Base-by-base conservation (phyloP, 1,284 basidiomycete genomes). In the Tranzscheliella williamsii region DNA sequence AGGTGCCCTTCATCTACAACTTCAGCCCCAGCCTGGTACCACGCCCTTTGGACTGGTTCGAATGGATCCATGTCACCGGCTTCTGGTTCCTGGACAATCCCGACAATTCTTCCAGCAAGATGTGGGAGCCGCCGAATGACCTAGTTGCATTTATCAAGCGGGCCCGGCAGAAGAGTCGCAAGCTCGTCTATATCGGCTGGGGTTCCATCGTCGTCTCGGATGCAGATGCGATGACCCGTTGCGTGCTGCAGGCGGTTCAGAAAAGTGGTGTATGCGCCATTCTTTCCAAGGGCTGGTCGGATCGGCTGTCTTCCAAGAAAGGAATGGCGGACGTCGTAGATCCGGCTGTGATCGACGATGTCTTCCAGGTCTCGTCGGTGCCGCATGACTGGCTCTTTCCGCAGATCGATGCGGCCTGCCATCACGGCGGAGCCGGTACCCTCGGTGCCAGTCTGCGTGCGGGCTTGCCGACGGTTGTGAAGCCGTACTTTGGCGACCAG, bases 161-260 rank as follows among this genome's bases (percentile, higher is more conserved):
- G 24, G 90, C 92, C 5, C 87, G 85, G 64, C 81, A 81, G 26
- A 79, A 81, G 17, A 84, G 84, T 50, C 90, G 90, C 83, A 96
- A 94, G 80, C 83, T 98, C 23, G 91, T 97, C 5, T 98, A 97
- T 80, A 92, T 98, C 64, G 94, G 94, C 21, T 98, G 96, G 76
- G 94, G 94, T n/a, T 95, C 91, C 52, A 94, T 96, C 56, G 91
- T 98, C 38, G 93, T 98, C 17, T 88, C 91, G 9, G 91, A 98
- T 78, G 92, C 94, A 1, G 87, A 85, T 68, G 84, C 85, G 31
- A 91, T 96, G 88, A 96, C 92, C 0, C 85, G 86, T 35, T 89
- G 86, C 70, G 88, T 98, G 39, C 83, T 94, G 32, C 89, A 95
- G 36, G 91, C 93, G 7, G 87, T 97, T 36, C 78, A 87, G 13